phyloP scores from a whole-genome alignment of 306 rosid species.

The Fagus sylvatica region DNA sequence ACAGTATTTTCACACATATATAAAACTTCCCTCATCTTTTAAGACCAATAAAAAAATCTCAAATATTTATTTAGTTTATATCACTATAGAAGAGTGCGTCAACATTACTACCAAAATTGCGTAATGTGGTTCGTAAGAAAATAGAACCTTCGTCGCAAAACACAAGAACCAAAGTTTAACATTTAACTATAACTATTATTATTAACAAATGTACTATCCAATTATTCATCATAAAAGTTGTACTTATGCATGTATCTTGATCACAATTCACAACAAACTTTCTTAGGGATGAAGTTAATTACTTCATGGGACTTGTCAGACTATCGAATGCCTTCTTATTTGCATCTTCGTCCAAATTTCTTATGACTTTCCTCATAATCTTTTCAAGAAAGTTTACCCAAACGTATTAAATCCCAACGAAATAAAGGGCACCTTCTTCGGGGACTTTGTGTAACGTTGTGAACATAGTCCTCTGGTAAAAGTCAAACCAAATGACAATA shows the following conservation, averaged over 20 bases:
- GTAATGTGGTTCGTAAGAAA: too few relatives aligned
- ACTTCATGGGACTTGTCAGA: background rate
- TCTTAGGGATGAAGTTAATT: background rate
- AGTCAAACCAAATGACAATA: background rate
- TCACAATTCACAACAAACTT: background rate
- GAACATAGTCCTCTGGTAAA: background rate
- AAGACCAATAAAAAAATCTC: too few relatives aligned
- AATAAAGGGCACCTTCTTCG: background rate
- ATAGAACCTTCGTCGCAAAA: background rate
- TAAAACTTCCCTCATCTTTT: too few relatives aligned
- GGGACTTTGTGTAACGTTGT: background rate
- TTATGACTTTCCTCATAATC: background rate
- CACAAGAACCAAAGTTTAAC: background rate
- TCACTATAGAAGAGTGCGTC: too few relatives aligned
- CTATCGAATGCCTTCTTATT: background rate
- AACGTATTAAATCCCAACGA: background rate
- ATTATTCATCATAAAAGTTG: background rate
- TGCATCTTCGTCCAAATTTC: background rate
- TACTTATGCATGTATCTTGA: background rate
- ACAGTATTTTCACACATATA: too few relatives aligned
- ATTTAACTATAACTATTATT: background rate
- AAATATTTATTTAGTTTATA: too few relatives aligned
- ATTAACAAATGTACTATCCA: background rate
- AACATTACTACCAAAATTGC: too few relatives aligned
- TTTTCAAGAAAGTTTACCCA: background rate